These are phyloP conservation scores for Chlamydomonas sp. DNA, from an alignment of 139 green algal species.

Conservation along the genomic window DNA sequence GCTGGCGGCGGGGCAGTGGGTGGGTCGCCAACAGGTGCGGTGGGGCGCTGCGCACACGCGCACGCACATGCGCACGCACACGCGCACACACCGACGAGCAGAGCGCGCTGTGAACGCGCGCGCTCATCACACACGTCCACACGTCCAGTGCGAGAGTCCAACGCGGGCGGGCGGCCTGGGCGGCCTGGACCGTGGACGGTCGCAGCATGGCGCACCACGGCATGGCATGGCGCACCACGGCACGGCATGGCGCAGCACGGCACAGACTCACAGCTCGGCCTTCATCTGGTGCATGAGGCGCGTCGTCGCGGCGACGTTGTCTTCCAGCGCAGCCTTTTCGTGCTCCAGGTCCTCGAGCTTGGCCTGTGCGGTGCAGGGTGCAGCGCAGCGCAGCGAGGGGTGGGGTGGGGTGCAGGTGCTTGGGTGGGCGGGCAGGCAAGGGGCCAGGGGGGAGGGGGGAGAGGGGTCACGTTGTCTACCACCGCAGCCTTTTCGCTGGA, in stretches of 20 bases:
- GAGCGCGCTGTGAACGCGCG: no score
- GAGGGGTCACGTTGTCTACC: constrained; percentile 22
- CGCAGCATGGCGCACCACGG: not conserved
- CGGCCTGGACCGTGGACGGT: no score
- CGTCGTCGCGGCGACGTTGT: constrained; percentile 19
- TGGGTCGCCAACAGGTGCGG: no score
- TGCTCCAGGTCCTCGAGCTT: constrained; percentile 24
- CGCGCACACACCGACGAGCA: no score
- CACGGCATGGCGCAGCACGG: not conserved
- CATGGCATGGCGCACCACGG: no score
- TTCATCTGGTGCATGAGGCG: constrained; percentile 28
- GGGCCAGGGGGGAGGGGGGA: not conserved
- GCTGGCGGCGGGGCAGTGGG: no score
- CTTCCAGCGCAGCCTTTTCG: constrained; percentile 33
- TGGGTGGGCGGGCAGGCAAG: not conserved
- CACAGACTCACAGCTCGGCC: constrained; percentile 22
- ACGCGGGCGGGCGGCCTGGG: no score
- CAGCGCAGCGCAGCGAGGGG: not conserved
- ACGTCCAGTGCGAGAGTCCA: no score
- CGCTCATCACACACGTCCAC: no score
- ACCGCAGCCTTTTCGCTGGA: constrained; percentile 33
- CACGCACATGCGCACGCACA: no score
- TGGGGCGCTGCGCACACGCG: no score
- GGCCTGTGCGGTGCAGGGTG: constrained; percentile 13
- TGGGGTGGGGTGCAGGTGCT: not conserved